phyloP scores from a whole-genome alignment of 2,329 filamentous ascomycete species.

The Aspergillus unguis region DNA sequence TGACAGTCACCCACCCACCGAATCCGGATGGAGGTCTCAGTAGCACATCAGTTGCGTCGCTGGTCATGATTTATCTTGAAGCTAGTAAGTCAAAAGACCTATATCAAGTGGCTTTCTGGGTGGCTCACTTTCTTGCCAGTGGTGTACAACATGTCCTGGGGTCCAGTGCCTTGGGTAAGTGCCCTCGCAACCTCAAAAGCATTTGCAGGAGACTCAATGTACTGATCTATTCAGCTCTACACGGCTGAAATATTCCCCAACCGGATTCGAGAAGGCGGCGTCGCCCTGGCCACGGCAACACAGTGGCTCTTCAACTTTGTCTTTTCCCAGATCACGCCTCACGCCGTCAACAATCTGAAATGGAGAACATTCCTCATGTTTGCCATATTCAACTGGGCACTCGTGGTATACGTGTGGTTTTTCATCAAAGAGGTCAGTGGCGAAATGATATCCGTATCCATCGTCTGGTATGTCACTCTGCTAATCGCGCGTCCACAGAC shows the following conservation, averaged over 20 bases:
- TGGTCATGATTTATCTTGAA: too few species aligned
- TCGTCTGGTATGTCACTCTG: too few species aligned
- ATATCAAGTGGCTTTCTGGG: too few species aligned
- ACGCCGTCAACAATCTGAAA: constrained; percentile 48
- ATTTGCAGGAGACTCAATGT: constrained; percentile 9
- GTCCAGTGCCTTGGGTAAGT: constrained; percentile 6
- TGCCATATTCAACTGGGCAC: constrained; percentile 13
- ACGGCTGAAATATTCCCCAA: constrained; percentile 61
- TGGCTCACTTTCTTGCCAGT: too few species aligned
- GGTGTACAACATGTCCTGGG: neutral
- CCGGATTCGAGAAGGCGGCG: constrained; percentile 61
- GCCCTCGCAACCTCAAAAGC: too few species aligned
- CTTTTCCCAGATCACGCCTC: constrained; percentile 62
- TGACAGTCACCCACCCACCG: too few species aligned
- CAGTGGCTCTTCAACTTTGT: constrained; percentile 69
- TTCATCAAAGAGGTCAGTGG: constrained; percentile 22
- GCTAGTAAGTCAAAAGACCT: too few species aligned
- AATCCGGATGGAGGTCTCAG: constrained; percentile 33
- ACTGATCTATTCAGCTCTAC: constrained; percentile 5
- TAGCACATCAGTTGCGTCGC: constrained; percentile 47
- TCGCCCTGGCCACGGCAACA: constrained; percentile 64
- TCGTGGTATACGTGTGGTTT: constrained; percentile 23
- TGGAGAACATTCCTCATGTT: constrained; percentile 25
- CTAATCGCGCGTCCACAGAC: constrained; percentile 7
- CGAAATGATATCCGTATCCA: too few species aligned